Evolutionary conservation across 192 early-diverging fungal species (phyloP), one percentile per base, ranked within the genome.

Genomic region (Podila verticillata): DNA sequence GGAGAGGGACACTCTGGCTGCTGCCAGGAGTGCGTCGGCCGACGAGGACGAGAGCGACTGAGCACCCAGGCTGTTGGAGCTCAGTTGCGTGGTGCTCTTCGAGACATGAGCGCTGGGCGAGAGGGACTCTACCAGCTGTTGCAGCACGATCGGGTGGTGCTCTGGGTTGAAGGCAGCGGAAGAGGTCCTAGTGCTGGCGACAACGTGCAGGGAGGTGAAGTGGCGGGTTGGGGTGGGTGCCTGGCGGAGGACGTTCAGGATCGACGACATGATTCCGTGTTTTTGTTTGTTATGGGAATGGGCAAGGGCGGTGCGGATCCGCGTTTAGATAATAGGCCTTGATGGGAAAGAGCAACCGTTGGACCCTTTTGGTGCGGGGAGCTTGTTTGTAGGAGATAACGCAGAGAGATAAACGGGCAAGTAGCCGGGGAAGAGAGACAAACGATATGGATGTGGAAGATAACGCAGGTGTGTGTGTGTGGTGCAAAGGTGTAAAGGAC

Each of bases 81-180:
- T 24, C 39, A 26, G 22, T 19, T 32, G 26, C 29, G 58, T 24
- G 22, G 24, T 19, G 58, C 17, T 60, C 12, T 28, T 30, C 30
- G 58, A 60, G 7, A 26, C 30, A 30, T 57, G 68, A 5, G 64
- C 57, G 24, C 26, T 64, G 7, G 77, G 70, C 6, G 69, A 68
- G n/a, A 80, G 70, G 30, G 77, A 80, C 59, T 80, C 59, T 47
- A 80, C 70, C 77, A 80, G 34, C 35, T 80, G 77, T 39, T 80
- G 70, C 22, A 80, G 60, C 6, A 80, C 70, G 61, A 80, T 72
- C 28, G 77, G 77, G 35, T 80, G 77, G 48, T 80, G 77, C 61
- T 80, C 77, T 2, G 77, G 77, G 39, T 80, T 80, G 54, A 80
- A 80, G 0, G 63, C 35, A 5, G 69, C 13, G 19, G 75, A 71